These are phyloP conservation scores for Erodium moschatum DNA, from an alignment of 441 rosid genomes.

Conservation along the genomic window DNA sequence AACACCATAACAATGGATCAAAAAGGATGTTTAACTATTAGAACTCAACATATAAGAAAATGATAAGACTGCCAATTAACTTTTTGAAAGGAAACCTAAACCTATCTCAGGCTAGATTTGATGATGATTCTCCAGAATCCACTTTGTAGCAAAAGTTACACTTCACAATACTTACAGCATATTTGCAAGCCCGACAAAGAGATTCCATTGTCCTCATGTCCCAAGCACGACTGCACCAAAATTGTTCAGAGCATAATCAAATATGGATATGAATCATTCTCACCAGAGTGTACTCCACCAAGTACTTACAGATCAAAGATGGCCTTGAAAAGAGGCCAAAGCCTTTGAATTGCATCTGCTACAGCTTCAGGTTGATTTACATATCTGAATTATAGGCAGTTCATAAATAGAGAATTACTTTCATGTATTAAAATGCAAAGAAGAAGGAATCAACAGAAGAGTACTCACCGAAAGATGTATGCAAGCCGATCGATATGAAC, in stretches of 20 bases:
- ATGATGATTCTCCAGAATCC: constrained; percentile 13
- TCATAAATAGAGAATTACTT: constrained; percentile 22
- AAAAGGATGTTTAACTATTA: background rate
- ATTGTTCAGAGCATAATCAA: constrained; percentile 23
- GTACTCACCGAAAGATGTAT: constrained; percentile 77
- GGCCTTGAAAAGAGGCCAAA: constrained; percentile 83
- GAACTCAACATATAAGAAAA: background rate
- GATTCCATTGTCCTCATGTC: constrained; percentile 99
- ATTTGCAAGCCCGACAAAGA: constrained; percentile 98
- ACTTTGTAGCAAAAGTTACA: constrained; percentile 13
- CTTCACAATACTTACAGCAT: constrained; percentile 65
- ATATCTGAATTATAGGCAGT: constrained; percentile 45
- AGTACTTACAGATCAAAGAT: constrained; percentile 80
- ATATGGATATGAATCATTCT: constrained; percentile 3
- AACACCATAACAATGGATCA: background rate
- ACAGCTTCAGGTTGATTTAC: constrained; percentile 95
- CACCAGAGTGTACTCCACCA: background rate
- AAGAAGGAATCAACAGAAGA: constrained; percentile 11
- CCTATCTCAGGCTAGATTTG: background rate
- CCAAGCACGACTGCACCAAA: constrained; percentile 88
- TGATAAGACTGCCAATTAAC: background rate
- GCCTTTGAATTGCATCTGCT: constrained; percentile 85
- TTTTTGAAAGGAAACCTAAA: background rate
- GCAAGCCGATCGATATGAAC: constrained; percentile 95
- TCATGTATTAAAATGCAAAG: constrained; percentile 9